Percentiles rank a stretch among this genome's conserved stretches.
Evolutionary conservation across 2,329 filamentous ascomycete species (phyloP).

Genomic region (Fusarium secorum): DNA sequence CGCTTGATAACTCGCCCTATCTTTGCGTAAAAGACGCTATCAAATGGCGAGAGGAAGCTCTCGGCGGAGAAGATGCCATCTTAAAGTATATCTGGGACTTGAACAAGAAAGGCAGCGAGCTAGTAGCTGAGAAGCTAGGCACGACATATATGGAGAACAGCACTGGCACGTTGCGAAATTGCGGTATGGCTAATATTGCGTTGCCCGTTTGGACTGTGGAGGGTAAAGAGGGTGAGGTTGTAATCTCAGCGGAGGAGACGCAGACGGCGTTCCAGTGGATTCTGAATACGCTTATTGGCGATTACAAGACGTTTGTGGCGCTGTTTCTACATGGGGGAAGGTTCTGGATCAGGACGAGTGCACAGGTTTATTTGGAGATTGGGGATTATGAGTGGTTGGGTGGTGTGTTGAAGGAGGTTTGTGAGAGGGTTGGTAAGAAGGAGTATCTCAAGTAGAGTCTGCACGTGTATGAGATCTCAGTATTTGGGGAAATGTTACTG

Average conservation of each 20-base stretch:
- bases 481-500: not conserved
- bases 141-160: constrained; percentile 77
- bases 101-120: constrained; percentile 68
- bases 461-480: not conserved
- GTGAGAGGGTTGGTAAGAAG: constrained; percentile 50
- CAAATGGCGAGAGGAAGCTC: constrained; percentile 70
- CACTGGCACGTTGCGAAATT: constrained; percentile 67
- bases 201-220: constrained; percentile 66
- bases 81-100: constrained; percentile 68
- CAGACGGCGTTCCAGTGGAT: constrained; percentile 65
- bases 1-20: constrained; percentile 75
- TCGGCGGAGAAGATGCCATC: constrained; percentile 79
- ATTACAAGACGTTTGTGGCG: constrained; percentile 77
- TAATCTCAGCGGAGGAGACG: constrained; percentile 45
- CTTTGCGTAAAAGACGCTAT: constrained; percentile 76
- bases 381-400: constrained; percentile 79
- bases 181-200: constrained; percentile 75
- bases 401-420: constrained; percentile 61
- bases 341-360: constrained; percentile 78
- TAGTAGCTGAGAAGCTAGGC: constrained; percentile 68
- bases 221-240: constrained; percentile 42
- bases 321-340: constrained; percentile 66
- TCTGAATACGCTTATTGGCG: constrained; percentile 57
- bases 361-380: constrained; percentile 83
- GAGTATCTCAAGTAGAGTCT: constrained; percentile 41